Percentiles rank a stretch among this genome's conserved stretches.
These are phyloP conservation scores for Rubus idaeus DNA, from an alignment of 306 rosid species.

Conservation along the genomic window DNA sequence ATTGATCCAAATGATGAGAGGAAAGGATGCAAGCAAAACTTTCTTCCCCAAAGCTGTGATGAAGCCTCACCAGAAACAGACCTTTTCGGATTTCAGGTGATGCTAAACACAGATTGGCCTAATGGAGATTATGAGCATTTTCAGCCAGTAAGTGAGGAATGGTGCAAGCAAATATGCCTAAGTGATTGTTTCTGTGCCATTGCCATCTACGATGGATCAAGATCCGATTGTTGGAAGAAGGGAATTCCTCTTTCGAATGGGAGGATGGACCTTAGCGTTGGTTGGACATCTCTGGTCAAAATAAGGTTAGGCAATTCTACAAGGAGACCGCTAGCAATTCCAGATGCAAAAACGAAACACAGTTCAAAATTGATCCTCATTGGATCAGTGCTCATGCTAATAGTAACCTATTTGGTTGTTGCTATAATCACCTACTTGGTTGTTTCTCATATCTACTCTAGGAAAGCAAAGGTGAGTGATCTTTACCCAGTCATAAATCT, in stretches of 20 bases:
- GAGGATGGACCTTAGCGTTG: neutral
- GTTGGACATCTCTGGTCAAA: conserved; percentile 15
- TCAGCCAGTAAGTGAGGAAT: neutral
- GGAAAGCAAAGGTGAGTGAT: neutral
- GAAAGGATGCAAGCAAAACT: conserved; percentile 42
- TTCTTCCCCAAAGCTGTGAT: conserved; percentile 42
- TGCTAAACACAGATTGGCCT: conserved; percentile 15
- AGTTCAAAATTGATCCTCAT: conserved; percentile 13
- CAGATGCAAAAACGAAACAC: neutral
- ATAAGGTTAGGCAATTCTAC: conserved; percentile 9
- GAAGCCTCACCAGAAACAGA: conserved; percentile 18
- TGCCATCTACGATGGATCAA: neutral
- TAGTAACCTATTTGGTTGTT: conserved; percentile 9
- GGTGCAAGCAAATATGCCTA: conserved; percentile 21
- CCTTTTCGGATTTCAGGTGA: conserved; percentile 17
- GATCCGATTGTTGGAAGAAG: conserved; percentile 21
- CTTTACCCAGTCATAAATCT: conserved; percentile 9
- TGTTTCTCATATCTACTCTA: neutral
- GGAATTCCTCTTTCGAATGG: conserved; percentile 26
- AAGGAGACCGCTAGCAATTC: neutral
- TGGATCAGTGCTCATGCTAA: conserved; percentile 16
- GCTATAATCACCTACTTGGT: neutral
- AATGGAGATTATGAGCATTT: conserved; percentile 3
- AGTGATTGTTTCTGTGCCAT: conserved; percentile 28
- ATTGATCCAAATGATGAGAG: conserved; percentile 35